A percentile compares a stretch with the other conserved stretches of the same genome.
These are phyloP conservation scores for Atractiella rhizophila DNA, from an alignment of 768 basidiomycete genomes.

Conservation along the genomic window DNA sequence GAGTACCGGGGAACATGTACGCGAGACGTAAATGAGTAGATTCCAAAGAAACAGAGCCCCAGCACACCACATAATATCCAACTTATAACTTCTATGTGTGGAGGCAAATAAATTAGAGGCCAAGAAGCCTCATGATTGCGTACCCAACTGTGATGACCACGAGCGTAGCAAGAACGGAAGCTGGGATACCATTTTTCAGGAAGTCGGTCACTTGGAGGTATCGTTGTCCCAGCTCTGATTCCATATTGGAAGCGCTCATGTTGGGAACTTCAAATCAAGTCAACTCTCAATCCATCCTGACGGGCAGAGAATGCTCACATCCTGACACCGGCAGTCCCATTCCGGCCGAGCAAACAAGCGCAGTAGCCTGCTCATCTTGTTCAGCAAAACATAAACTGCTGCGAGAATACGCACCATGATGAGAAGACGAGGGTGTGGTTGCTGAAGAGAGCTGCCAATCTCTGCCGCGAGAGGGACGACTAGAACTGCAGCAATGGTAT, in stretches of 20 bases:
- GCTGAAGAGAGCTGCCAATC: slow-evolving; percentile 53
- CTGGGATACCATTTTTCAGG: slow-evolving; percentile 76
- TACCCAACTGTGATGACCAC: slow-evolving; percentile 74
- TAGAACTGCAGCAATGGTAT: slow-evolving; percentile 61
- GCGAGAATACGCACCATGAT: slow-evolving; percentile 39
- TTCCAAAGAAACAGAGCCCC: no score
- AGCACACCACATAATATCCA: no score
- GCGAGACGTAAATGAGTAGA: no score
- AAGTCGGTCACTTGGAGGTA: slow-evolving; percentile 45
- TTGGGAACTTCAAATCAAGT: not conserved
- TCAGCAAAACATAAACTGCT: not conserved
- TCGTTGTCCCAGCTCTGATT: slow-evolving; percentile 72
- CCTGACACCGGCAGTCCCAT: slow-evolving; percentile 98
- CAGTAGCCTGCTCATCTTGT: slow-evolving; percentile 28
- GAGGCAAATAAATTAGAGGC: no score
- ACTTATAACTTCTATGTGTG: no score
- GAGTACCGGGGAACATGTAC: no score
- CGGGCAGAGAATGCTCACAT: slow-evolving; percentile 38
- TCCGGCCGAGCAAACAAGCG: slow-evolving; percentile 70
- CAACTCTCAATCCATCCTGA: not conserved
- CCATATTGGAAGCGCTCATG: slow-evolving; percentile 50
- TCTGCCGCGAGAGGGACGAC: slow-evolving; percentile 88
- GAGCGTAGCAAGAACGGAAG: slow-evolving; percentile 64
- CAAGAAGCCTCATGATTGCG: no score
- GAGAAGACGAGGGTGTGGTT: slow-evolving; percentile 47